phyloP scores from a whole-genome alignment of 768 basidiomycete genomes.

The Panaeolus cyanescens region DNA sequence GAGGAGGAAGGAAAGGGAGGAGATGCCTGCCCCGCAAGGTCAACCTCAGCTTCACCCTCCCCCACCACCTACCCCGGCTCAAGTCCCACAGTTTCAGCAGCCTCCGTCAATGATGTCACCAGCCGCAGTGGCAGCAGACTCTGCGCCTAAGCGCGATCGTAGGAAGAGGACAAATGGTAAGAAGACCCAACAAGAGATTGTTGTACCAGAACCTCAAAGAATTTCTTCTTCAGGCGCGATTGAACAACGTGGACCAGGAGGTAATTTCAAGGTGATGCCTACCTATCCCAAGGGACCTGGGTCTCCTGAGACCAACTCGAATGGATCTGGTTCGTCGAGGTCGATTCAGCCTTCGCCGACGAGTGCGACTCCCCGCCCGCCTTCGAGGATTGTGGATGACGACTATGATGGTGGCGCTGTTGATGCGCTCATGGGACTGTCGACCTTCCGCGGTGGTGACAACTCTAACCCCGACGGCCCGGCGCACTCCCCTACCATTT shows the following conservation, averaged over 20 bases:
- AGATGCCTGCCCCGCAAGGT: constrained; percentile 14
- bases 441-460: constrained; percentile 24
- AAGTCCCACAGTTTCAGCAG: constrained; percentile 19
- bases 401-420: constrained; percentile 91
- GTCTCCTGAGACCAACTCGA: constrained; percentile 69
- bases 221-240: not conserved
- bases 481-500: constrained; percentile 60
- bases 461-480: constrained; percentile 33
- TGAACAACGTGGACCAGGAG: constrained; percentile 13
- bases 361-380: constrained; percentile 56
- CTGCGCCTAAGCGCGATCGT: constrained; percentile 55
- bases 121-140: constrained; percentile 32
- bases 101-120: constrained; percentile 22
- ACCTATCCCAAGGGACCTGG: constrained; percentile 39
- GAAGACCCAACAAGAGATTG: constrained; percentile 20
- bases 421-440: constrained; percentile 77
- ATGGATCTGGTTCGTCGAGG: constrained; percentile 61
- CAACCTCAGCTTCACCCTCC: constrained; percentile 13
- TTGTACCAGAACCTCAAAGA: constrained; percentile 2
- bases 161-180: constrained; percentile 45
- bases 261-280: constrained; percentile 19
- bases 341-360: constrained; percentile 77
- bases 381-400: constrained; percentile 78
- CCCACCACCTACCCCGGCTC: constrained; percentile 2
- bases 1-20: constrained; percentile 56